Conservation (phyloP, 768 basidiomycete genomes). For the Russula olivacea region DNA sequence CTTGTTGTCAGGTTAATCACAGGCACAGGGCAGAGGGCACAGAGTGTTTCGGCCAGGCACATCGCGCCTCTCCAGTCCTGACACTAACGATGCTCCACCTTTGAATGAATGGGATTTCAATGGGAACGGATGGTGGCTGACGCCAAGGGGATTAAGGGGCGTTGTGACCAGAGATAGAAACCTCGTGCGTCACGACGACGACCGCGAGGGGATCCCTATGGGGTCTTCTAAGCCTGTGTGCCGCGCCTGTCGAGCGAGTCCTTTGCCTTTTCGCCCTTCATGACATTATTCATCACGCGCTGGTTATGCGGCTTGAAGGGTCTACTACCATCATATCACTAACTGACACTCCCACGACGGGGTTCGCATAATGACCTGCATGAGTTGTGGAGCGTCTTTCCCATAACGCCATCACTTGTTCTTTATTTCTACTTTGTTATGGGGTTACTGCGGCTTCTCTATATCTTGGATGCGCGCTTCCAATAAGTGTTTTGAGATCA, state of each 20-base stretch:
- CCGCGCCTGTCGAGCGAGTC: too few species aligned
- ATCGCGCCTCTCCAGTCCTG: not conserved
- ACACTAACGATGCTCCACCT: not conserved
- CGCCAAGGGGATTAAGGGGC: not conserved
- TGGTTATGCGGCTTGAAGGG: constrained; percentile 24
- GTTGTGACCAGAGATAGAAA: not conserved
- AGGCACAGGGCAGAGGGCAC: too few species aligned
- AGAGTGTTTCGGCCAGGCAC: not conserved
- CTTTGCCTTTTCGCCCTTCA: constrained; percentile 57
- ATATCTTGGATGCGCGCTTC: too few species aligned
- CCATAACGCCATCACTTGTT: too few species aligned
- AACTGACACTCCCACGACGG: constrained; percentile 37
- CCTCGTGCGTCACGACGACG: not conserved
- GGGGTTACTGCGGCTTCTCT: too few species aligned
- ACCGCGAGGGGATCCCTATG: not conserved
- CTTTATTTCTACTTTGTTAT: too few species aligned
- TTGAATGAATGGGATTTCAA: not conserved
- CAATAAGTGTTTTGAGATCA: too few species aligned
- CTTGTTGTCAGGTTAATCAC: not conserved
- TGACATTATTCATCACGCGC: constrained; percentile 73
- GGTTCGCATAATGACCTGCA: constrained; percentile 46
- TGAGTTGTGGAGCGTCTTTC: too few species aligned
- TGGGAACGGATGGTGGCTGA: not conserved
- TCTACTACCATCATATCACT: not conserved
- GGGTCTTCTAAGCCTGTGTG: too few species aligned